Conservation (phyloP, 331 rosid genomes). For the Rosa hybrid region DNA sequence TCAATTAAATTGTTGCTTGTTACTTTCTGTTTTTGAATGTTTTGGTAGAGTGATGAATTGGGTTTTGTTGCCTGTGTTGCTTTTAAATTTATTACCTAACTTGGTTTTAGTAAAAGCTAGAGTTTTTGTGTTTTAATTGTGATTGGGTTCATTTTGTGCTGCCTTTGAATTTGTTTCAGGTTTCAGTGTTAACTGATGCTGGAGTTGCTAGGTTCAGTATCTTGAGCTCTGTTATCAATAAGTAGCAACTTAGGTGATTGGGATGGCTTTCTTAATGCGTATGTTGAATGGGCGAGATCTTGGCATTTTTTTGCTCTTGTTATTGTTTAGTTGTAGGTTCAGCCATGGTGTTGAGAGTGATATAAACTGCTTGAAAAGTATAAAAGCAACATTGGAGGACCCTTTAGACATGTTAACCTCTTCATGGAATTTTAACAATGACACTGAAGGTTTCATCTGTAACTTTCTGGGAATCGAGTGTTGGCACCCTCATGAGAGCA, state of each 20-base stretch:
- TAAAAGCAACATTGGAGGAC: constrained; percentile 47
- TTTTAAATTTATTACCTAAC: constrained; percentile 33
- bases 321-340: constrained; percentile 46
- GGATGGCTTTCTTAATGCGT: constrained; percentile 36
- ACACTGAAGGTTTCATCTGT: constrained; percentile 66
- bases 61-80: constrained; percentile 20
- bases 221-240: constrained; percentile 24
- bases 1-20: constrained; percentile 14
- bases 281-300: constrained; percentile 37
- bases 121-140: constrained; percentile 23
- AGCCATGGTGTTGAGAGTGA: constrained; percentile 49
- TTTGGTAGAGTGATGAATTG: constrained; percentile 29
- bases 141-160: constrained; percentile 9
- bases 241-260: constrained; percentile 21
- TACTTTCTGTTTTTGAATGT: constrained; percentile 16
- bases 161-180: constrained; percentile 39
- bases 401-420: constrained; percentile 45
- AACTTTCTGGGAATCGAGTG: constrained; percentile 74
- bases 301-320: constrained; percentile 34
- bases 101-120: constrained; percentile 28
- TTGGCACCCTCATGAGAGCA: constrained; percentile 89
- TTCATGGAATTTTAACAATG: constrained; percentile 73
- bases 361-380: constrained; percentile 55
- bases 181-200: constrained; percentile 32
- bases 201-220: constrained; percentile 29